phyloP scores from a whole-genome alignment of 495 filamentous ascomycete genomes.

The Evernia prunastri region DNA sequence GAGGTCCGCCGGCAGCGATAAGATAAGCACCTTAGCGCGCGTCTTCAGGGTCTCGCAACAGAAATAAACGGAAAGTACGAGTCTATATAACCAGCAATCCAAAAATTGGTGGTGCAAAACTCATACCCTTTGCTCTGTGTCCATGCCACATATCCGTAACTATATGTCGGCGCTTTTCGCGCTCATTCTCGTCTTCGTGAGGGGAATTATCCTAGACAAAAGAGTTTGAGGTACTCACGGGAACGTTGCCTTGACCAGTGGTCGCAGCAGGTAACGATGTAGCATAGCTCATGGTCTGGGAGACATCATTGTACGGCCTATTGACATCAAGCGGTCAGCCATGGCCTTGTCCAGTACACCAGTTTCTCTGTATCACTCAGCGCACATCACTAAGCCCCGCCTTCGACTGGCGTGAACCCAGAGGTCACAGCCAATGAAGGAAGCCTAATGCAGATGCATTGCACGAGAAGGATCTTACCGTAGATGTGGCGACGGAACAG shows the following conservation, averaged over 20 bases:
- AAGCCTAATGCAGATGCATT: background rate
- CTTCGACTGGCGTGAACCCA: background rate
- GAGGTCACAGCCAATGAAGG: background rate
- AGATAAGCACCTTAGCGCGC: conserved; percentile 1
- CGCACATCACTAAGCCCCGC: conserved; percentile 1
- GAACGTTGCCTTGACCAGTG: conserved; percentile 56
- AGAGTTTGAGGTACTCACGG: conserved; percentile 48
- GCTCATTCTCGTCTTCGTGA: background rate
- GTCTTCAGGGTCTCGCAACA: background rate
- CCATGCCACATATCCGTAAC: background rate
- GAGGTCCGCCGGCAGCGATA: background rate
- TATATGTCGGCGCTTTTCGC: background rate
- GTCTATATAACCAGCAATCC: background rate
- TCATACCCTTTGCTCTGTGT: background rate
- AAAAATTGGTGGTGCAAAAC: background rate
- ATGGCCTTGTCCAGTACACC: conserved; percentile 4
- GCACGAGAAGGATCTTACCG: conserved; percentile 42
- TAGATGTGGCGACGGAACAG: conserved; percentile 55
- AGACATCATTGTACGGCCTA: conserved; percentile 47
- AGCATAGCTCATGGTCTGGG: conserved; percentile 50
- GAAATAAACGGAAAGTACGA: too few relatives aligned
- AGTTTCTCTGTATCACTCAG: background rate
- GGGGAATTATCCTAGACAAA: conserved; percentile 36
- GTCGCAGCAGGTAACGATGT: conserved; percentile 63
- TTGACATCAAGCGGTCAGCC: conserved; percentile 33